These are phyloP conservation scores for Trichosanthes cucumerina DNA, from an alignment of 306 rosid species.

Conservation along the genomic window DNA sequence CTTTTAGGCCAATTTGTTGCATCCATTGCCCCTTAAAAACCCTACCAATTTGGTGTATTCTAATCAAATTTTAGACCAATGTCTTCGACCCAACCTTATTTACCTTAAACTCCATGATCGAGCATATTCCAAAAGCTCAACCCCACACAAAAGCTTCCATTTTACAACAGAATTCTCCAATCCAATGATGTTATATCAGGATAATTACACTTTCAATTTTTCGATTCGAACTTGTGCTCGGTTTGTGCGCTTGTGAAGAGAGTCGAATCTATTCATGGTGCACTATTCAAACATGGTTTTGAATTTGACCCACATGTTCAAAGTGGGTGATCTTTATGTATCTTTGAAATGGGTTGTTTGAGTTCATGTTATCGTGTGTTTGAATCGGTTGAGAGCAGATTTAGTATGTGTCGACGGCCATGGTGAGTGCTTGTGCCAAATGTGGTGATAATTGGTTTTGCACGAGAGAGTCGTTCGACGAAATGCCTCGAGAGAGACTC, in stretches of 20 bases:
- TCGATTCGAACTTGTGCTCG: slow-evolving; percentile 32
- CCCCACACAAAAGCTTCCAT: slow-evolving; percentile 34
- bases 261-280: slow-evolving; percentile 28
- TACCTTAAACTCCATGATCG: slow-evolving; percentile 57
- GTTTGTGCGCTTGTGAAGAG: slow-evolving; percentile 12
- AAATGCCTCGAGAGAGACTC: slow-evolving; percentile 39
- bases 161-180: slow-evolving; percentile 27
- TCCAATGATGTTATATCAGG: slow-evolving; percentile 16
- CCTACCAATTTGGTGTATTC: slow-evolving; percentile 22
- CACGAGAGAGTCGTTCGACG: slow-evolving; percentile 47
- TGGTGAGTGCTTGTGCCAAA: slow-evolving; percentile 35
- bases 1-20: slow-evolving; percentile 28
- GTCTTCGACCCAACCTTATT: slow-evolving; percentile 32
- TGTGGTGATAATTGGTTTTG: slow-evolving; percentile 32
- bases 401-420: slow-evolving; percentile 44
- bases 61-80: slow-evolving; percentile 18
- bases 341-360: slow-evolving; percentile 41
- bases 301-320: slow-evolving; percentile 43
- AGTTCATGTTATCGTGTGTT: slow-evolving; percentile 27
- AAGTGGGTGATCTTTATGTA: slow-evolving; percentile 43
- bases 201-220: slow-evolving; percentile 51
- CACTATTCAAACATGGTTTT: slow-evolving; percentile 32
- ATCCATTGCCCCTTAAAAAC: slow-evolving; percentile 22
- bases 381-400: slow-evolving; percentile 19
- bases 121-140: slow-evolving; percentile 41